A percentile compares a stretch with the other conserved stretches of the same genome.
Evolutionary conservation across 805 yeast genomes (phyloP).

Genomic region (Candida piceae): DNA sequence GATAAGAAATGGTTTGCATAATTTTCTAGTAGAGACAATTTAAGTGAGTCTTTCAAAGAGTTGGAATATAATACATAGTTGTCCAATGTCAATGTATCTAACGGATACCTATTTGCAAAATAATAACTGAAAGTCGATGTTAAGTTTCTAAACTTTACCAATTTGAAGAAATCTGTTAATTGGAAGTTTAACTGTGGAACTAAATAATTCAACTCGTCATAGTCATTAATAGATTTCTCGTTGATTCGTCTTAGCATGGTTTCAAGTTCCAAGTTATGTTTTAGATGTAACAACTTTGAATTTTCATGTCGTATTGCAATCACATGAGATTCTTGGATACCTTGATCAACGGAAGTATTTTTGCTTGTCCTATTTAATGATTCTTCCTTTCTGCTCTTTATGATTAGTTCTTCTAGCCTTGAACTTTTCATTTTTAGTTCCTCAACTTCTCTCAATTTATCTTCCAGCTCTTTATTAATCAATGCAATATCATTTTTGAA

Average conservation of each 20-base stretch:
- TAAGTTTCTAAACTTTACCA: conserved; percentile 8
- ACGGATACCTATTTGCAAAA: conserved; percentile 1
- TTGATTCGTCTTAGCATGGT: conserved; percentile 7
- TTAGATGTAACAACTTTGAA: conserved; percentile 10
- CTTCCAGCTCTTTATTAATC: conserved; percentile 16
- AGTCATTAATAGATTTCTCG: conserved; percentile 7
- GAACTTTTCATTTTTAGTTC: conserved; percentile 22
- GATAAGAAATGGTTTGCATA: conserved; percentile 4
- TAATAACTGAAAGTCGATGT: conserved; percentile 4
- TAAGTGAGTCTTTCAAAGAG: conserved; percentile 4
- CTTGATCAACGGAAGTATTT: no score
- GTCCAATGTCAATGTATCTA: conserved; percentile 2
- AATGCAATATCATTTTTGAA: conserved; percentile 34
- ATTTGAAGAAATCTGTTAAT: conserved; percentile 3
- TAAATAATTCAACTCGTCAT: conserved; percentile 1
- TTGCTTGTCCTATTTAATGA: no score
- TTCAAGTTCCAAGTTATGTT: conserved; percentile 7
- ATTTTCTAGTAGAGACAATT: conserved; percentile 2
- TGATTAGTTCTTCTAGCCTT: conserved; percentile 31
- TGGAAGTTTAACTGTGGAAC: conserved; percentile 2
- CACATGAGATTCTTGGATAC: conserved; percentile 3
- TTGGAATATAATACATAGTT: conserved; percentile 7
- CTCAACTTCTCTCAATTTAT: conserved; percentile 14
- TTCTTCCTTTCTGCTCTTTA: neutral
- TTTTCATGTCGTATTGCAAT: conserved; percentile 13